Evolutionary conservation across 371 early-diverging fungal species (phyloP).

Genomic region (Mucor piriformis): DNA sequence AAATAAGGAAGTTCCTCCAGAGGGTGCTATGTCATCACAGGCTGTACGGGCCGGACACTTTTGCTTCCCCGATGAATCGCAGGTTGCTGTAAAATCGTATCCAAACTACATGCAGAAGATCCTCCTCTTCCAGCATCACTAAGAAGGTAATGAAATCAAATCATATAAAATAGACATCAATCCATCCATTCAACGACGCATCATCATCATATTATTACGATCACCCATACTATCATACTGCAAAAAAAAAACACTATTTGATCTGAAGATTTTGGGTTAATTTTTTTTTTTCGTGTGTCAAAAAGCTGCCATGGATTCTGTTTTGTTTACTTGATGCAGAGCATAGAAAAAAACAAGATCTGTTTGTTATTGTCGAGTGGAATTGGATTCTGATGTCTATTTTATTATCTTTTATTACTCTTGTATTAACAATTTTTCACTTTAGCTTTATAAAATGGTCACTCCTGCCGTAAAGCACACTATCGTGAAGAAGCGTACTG

Average conservation of each 20-base stretch:
- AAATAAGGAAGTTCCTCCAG: no score
- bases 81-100: conserved; percentile 3
- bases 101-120: conserved; percentile 8
- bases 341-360: background rate
- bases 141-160: conserved; percentile 17
- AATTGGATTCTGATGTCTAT: background rate
- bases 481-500: conserved; percentile 99
- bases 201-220: background rate
- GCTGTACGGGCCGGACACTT: background rate
- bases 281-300: background rate
- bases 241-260: background rate
- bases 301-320: background rate
- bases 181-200: conserved; percentile 7
- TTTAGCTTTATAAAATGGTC: conserved; percentile 73
- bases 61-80: background rate
- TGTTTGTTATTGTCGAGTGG: background rate
- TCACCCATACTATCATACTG: background rate
- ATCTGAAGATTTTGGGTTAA: background rate
- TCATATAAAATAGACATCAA: conserved; percentile 4
- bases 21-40: background rate
- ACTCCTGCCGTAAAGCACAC: conserved; percentile 89
- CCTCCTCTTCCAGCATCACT: conserved; percentile 27
- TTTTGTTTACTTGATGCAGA: background rate
- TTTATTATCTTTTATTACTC: background rate
- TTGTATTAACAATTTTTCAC: background rate